These are phyloP conservation scores for Rosa chinensis DNA, from an alignment of 306 rosid species.

Conservation along the genomic window DNA sequence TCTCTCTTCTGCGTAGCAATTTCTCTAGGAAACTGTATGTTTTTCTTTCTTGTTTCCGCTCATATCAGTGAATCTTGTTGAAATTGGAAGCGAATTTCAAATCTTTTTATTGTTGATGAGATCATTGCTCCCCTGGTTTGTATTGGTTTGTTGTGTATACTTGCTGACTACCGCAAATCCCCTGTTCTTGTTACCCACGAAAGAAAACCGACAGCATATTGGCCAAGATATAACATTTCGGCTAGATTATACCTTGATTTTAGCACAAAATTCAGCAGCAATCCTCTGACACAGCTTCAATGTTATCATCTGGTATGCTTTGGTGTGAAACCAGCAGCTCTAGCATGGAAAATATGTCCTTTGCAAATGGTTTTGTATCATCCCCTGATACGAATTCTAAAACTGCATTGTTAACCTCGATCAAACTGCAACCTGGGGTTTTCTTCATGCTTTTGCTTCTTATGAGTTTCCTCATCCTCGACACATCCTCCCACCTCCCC, in stretches of 20 bases:
- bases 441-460: slow-evolving; percentile 60
- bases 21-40: slow-evolving; percentile 4
- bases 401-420: slow-evolving; percentile 59
- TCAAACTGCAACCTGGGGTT: slow-evolving; percentile 72
- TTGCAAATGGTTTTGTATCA: slow-evolving; percentile 51
- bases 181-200: neutral
- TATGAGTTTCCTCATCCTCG: slow-evolving; percentile 57
- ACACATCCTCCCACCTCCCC: slow-evolving; percentile 74
- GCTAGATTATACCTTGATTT: neutral
- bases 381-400: slow-evolving; percentile 66
- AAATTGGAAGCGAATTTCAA: neutral
- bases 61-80: slow-evolving; percentile 1
- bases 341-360: slow-evolving; percentile 51
- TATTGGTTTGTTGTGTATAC: neutral
- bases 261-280: neutral
- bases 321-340: slow-evolving; percentile 41
- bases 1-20: slow-evolving; percentile 38
- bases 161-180: neutral
- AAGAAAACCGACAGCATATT: too few relatives aligned
- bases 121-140: neutral
- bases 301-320: slow-evolving; percentile 22
- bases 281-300: slow-evolving; percentile 25
- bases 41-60: neutral
- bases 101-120: slow-evolving; percentile 4
- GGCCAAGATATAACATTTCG: neutral